These are phyloP conservation scores for Rubia peregrina DNA, from an alignment of 305 asterid species.

Conservation along the genomic window DNA sequence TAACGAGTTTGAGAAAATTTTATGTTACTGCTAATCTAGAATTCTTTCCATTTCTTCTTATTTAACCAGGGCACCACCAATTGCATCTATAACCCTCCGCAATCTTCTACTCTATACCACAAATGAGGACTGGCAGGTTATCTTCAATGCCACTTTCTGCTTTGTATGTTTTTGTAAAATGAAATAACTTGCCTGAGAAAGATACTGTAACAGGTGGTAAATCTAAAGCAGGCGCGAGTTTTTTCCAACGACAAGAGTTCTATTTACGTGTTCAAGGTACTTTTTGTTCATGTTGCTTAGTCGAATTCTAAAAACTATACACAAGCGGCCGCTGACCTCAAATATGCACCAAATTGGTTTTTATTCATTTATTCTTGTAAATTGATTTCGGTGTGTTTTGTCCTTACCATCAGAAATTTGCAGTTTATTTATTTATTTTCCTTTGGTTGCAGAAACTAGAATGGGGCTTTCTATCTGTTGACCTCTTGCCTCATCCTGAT, in stretches of 20 bases:
- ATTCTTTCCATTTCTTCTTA: conserved; percentile 21
- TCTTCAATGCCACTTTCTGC: conserved; percentile 18
- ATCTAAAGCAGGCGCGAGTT: conserved; percentile 96
- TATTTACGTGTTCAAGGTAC: conserved; percentile 93
- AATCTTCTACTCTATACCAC: conserved; percentile 92
- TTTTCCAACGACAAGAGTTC: conserved; percentile 86
- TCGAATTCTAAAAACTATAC: background rate
- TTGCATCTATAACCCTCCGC: conserved; percentile 93
- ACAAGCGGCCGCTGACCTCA: background rate
- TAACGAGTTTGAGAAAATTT: background rate
- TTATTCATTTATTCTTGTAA: background rate
- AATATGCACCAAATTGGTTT: background rate
- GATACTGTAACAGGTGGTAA: conserved; percentile 64
- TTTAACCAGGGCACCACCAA: conserved; percentile 90
- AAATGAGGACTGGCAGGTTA: conserved; percentile 92
- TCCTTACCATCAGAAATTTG: background rate
- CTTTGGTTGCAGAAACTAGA: conserved; percentile 74
- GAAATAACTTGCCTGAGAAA: conserved; percentile 18
- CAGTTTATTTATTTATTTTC: conserved; percentile 3
- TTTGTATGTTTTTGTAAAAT: conserved; percentile 9
- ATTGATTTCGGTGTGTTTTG: background rate
- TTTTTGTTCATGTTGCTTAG: conserved; percentile 15
- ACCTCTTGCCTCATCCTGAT: conserved; percentile 98
- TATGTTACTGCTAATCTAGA: conserved; percentile 11
- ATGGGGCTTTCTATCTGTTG: conserved; percentile 91